Conservation (phyloP, 2,329 filamentous ascomycete species). For the Leptosphaerulina australis region DNA sequence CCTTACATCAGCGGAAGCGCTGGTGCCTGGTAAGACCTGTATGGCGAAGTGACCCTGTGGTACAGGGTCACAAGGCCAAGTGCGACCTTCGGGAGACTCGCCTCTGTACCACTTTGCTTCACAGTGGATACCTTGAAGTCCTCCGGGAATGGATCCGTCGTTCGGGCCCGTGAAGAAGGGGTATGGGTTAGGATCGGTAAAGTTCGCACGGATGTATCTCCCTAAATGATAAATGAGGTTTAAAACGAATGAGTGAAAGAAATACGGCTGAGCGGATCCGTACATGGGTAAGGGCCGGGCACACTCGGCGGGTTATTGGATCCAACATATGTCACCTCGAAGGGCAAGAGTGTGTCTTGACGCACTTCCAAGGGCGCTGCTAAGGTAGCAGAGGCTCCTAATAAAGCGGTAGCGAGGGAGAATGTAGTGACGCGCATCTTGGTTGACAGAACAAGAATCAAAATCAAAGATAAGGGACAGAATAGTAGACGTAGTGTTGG, state of each 20-base stretch:
- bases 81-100: constrained; percentile 28
- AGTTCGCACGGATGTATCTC: constrained; percentile 26
- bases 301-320: not conserved
- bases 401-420: not conserved
- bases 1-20: not conserved
- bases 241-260: not conserved
- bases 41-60: constrained; percentile 33
- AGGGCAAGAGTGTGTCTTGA: constrained; percentile 4
- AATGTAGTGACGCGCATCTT: no score
- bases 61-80: constrained; percentile 34
- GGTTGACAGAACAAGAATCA: no score
- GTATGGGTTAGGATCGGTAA: constrained; percentile 37
- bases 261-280: not conserved
- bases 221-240: constrained; percentile 20
- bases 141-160: constrained; percentile 25
- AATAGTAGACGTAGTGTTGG: no score
- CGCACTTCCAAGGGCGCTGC: not conserved
- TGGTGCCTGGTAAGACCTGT: constrained; percentile 22
- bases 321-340: not conserved
- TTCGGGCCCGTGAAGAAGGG: constrained; percentile 8
- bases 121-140: constrained; percentile 32
- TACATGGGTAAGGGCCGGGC: not conserved
- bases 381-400: not conserved
- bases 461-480: no score
- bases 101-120: constrained; percentile 32